Conservation (phyloP, 805 yeast species). For the Hanseniaspora opuntiae region DNA sequence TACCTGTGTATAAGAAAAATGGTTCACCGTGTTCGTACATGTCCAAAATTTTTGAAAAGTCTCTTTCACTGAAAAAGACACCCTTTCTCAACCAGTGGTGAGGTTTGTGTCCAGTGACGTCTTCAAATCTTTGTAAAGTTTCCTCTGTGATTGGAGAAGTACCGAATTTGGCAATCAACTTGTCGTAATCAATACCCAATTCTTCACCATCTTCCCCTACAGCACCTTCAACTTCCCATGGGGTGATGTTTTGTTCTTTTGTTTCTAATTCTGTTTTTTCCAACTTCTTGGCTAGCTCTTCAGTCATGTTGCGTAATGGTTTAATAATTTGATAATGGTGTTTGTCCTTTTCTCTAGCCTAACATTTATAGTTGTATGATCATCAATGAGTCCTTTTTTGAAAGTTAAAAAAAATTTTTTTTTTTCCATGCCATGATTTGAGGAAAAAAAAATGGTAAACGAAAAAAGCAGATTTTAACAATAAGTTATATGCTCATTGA, state of each 20-base stretch:
- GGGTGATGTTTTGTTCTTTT: slow-evolving; percentile 57
- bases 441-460: too few species aligned
- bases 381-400: not conserved
- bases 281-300: slow-evolving; percentile 17
- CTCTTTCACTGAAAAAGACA: slow-evolving; percentile 83
- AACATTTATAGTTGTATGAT: not conserved
- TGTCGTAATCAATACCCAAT: slow-evolving; percentile 86
- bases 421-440: too few species aligned
- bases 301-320: not conserved
- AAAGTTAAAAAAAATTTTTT: too few species aligned
- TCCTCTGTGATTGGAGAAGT: slow-evolving; percentile 59
- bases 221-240: slow-evolving; percentile 99
- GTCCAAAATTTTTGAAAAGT: slow-evolving; percentile 62
- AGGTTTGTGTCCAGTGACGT: slow-evolving; percentile 79
- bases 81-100: slow-evolving; percentile 86
- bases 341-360: not conserved
- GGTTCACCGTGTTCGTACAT: slow-evolving; percentile 89
- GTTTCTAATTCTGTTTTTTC: slow-evolving; percentile 14
- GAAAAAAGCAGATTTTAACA: too few species aligned
- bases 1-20: slow-evolving; percentile 88
- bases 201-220: slow-evolving; percentile 76
- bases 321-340: not conserved
- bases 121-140: slow-evolving; percentile 58
- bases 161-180: slow-evolving; percentile 76
- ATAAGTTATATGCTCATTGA: too few species aligned